phyloP scores from a whole-genome alignment of 768 basidiomycete genomes.

The Suillus variegatus region DNA sequence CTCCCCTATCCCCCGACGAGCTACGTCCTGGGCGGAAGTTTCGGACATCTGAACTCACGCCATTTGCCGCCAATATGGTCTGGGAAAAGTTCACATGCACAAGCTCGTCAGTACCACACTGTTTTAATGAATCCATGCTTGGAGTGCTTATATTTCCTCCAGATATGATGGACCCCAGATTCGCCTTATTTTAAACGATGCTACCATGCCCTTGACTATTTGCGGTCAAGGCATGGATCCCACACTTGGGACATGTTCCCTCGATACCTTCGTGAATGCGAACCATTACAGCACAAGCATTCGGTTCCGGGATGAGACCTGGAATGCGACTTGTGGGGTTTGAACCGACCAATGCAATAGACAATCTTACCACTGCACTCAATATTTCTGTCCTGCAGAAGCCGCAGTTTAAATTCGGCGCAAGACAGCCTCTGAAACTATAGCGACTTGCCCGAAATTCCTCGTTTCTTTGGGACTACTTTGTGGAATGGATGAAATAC shows the following conservation, averaged over 20 bases:
- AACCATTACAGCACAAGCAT: slow-evolving; percentile 28
- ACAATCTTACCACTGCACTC: background rate
- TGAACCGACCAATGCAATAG: background rate
- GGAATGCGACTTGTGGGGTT: slow-evolving; percentile 39
- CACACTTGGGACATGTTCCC: slow-evolving; percentile 38
- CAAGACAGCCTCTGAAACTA: background rate
- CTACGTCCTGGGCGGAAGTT: slow-evolving; percentile 34
- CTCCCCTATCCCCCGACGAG: slow-evolving; percentile 30
- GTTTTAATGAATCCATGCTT: background rate
- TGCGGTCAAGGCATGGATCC: slow-evolving; percentile 33
- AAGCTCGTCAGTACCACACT: slow-evolving; percentile 27
- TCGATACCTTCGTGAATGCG: slow-evolving; percentile 34
- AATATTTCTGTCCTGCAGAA: background rate
- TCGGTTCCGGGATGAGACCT: slow-evolving; percentile 32
- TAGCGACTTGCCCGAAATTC: background rate
- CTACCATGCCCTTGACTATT: slow-evolving; percentile 39
- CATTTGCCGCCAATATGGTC: slow-evolving; percentile 45
- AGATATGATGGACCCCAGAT: slow-evolving; percentile 39
- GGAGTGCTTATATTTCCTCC: slow-evolving; percentile 7
- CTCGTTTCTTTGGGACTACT: background rate
- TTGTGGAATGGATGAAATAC: no score
- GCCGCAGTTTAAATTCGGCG: background rate
- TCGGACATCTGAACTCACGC: slow-evolving; percentile 41
- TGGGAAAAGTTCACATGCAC: slow-evolving; percentile 44
- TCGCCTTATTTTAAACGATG: slow-evolving; percentile 43